Evolutionary conservation across 179 eudicot genomes (phyloP).

Genomic region (Silene coronaria): DNA sequence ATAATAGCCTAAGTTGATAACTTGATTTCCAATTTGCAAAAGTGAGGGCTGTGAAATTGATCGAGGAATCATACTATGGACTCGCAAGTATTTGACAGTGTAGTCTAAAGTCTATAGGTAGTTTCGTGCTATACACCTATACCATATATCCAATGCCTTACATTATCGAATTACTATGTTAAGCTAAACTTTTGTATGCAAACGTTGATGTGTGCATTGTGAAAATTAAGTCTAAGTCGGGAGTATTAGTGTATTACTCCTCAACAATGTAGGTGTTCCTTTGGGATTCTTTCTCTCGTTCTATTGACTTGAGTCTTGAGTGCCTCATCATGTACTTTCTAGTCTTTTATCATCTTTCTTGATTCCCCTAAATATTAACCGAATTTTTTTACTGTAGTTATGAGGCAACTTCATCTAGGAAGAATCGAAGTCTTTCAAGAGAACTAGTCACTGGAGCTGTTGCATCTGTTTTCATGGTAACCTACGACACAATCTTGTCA

Average conservation of each 20-base stretch:
- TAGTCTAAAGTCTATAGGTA: neutral
- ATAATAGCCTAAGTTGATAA: neutral
- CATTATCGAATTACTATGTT: neutral
- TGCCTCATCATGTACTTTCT: neutral
- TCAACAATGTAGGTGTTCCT: neutral
- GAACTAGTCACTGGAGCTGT: conserved; percentile 74
- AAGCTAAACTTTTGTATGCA: neutral
- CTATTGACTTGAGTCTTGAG: neutral
- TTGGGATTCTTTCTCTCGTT: neutral
- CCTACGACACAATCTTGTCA: neutral
- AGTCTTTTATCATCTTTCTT: neutral
- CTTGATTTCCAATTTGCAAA: too few species aligned
- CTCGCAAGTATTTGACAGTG: neutral
- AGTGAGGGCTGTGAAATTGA: neutral
- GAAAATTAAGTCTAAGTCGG: neutral
- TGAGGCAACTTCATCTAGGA: conserved; percentile 88
- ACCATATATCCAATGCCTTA: neutral
- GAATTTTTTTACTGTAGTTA: conserved; percentile 42
- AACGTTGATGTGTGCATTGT: neutral
- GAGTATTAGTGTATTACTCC: neutral
- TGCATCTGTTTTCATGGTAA: conserved; percentile 89
- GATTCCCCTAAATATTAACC: neutral
- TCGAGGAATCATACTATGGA: neutral
- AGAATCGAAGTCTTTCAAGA: conserved; percentile 71
- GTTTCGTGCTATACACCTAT: too few species aligned